Conservation (phyloP, 306 rosid genomes). For the Lathyrus tuberosus region DNA sequence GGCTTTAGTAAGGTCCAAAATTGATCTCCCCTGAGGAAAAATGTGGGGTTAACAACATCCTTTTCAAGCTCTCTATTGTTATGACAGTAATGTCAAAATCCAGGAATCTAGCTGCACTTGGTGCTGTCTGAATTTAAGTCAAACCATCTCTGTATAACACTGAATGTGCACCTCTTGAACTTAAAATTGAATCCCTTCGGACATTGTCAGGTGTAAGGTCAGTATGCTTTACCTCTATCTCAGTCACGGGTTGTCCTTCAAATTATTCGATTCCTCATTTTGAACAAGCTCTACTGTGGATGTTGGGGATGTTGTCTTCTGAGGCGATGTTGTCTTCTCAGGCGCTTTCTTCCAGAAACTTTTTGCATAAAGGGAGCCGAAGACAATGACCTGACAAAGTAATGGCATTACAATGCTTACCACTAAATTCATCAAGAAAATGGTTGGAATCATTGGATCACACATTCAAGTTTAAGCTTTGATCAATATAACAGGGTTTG, state of each 20-base stretch:
- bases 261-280: conserved; percentile 52
- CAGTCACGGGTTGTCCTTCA: conserved; percentile 55
- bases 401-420: conserved; percentile 26
- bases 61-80: conserved; percentile 30
- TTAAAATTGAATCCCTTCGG: conserved; percentile 49
- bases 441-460: conserved; percentile 32
- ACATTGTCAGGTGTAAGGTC: conserved; percentile 42
- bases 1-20: conserved; percentile 38
- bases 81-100: conserved; percentile 31
- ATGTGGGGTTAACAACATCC: conserved; percentile 28
- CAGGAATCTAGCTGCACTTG: conserved; percentile 26
- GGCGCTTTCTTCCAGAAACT: conserved; percentile 69
- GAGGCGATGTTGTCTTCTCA: conserved; percentile 47
- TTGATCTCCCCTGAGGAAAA: conserved; percentile 35
- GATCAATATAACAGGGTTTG: conserved; percentile 12
- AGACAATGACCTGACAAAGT: conserved; percentile 72
- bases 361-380: conserved; percentile 75
- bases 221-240: conserved; percentile 37
- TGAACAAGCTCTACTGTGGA: conserved; percentile 39
- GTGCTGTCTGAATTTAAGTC: conserved; percentile 36
- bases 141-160: conserved; percentile 20
- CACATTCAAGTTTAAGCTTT: conserved; percentile 22
- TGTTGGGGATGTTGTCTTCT: conserved; percentile 43
- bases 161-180: conserved; percentile 49
- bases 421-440: conserved; percentile 8